Evolutionary conservation across 805 yeast genomes (phyloP).

Genomic region (Candida sithepensis): DNA sequence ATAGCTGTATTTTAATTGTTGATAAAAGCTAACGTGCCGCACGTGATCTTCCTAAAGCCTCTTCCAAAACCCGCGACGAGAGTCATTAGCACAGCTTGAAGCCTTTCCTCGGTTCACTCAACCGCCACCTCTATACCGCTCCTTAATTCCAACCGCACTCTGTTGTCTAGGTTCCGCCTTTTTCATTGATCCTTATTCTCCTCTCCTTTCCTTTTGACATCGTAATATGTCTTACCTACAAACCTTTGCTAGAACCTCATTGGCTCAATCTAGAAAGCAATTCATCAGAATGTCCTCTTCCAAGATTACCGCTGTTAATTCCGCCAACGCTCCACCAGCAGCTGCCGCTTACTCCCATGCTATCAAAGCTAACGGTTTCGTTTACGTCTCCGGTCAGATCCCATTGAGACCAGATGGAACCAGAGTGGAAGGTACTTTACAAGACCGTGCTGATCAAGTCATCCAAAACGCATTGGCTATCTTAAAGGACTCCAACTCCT

Average conservation of each 20-base stretch:
- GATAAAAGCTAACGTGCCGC: too few species aligned
- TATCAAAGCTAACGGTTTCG: constrained; percentile 81
- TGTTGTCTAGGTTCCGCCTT: too few species aligned
- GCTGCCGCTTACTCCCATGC: constrained; percentile 98
- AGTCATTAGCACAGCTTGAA: too few species aligned
- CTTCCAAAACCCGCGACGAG: neutral
- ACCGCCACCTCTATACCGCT: neutral
- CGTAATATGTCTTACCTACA: constrained; percentile 7
- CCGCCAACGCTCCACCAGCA: constrained; percentile 88
- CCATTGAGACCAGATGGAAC: constrained; percentile 83
- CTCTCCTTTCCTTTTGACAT: neutral
- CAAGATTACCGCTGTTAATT: constrained; percentile 44
- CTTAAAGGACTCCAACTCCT: constrained; percentile 80
- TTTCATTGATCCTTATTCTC: neutral
- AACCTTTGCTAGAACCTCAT: constrained; percentile 14
- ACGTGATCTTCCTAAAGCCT: too few species aligned
- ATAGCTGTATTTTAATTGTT: too few species aligned
- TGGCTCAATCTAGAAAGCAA: constrained; percentile 10
- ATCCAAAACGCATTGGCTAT: constrained; percentile 66
- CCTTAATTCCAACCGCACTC: too few species aligned
- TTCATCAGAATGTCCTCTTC: constrained; percentile 33
- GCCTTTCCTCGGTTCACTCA: too few species aligned
- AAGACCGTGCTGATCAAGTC: constrained; percentile 74
- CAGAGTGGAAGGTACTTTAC: constrained; percentile 71
- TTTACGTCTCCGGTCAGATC: constrained; percentile 93